phyloP scores from a whole-genome alignment of 2,329 filamentous ascomycete species.

The Amauroascus niger region DNA sequence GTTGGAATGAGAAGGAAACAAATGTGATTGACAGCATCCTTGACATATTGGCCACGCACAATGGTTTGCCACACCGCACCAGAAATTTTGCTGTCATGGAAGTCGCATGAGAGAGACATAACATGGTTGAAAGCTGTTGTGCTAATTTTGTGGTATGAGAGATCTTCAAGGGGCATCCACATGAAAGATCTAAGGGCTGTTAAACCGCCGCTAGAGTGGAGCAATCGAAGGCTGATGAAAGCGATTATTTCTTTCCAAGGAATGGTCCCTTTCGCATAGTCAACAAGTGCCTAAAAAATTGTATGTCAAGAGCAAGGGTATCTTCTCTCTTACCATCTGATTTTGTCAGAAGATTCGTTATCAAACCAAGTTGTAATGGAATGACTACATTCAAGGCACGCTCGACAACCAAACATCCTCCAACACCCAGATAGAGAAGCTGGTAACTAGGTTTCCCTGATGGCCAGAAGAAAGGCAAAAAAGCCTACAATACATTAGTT shows the following conservation, averaged over 20 bases:
- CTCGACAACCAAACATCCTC: slow-evolving; percentile 56
- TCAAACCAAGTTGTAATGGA: slow-evolving; percentile 70
- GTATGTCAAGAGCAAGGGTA: background rate
- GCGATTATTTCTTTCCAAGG: slow-evolving; percentile 47
- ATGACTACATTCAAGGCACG: slow-evolving; percentile 67
- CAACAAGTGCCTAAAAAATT: background rate
- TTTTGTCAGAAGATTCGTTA: slow-evolving; percentile 58
- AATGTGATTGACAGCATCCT: slow-evolving; percentile 50
- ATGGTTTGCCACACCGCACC: slow-evolving; percentile 57
- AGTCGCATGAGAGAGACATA: slow-evolving; percentile 60
- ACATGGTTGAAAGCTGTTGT: slow-evolving; percentile 57
- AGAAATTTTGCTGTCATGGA: slow-evolving; percentile 56
- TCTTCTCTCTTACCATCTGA: slow-evolving; percentile 31
- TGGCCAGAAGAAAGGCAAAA: slow-evolving; percentile 73
- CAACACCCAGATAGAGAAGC: slow-evolving; percentile 56
- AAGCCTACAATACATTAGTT: slow-evolving; percentile 42
- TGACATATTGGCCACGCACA: slow-evolving; percentile 53
- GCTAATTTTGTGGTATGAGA: slow-evolving; percentile 49
- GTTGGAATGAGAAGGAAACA: slow-evolving; percentile 54
- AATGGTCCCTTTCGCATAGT: slow-evolving; percentile 26
- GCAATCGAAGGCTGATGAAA: slow-evolving; percentile 42
- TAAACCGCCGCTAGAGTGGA: slow-evolving; percentile 46
- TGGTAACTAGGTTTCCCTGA: slow-evolving; percentile 57
- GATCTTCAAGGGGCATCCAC: slow-evolving; percentile 48
- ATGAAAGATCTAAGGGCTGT: slow-evolving; percentile 43